Percentiles rank a stretch among this genome's conserved stretches.
Evolutionary conservation across 2,329 filamentous ascomycete species (phyloP).

Genomic region (Colletotrichum cordylinicola): DNA sequence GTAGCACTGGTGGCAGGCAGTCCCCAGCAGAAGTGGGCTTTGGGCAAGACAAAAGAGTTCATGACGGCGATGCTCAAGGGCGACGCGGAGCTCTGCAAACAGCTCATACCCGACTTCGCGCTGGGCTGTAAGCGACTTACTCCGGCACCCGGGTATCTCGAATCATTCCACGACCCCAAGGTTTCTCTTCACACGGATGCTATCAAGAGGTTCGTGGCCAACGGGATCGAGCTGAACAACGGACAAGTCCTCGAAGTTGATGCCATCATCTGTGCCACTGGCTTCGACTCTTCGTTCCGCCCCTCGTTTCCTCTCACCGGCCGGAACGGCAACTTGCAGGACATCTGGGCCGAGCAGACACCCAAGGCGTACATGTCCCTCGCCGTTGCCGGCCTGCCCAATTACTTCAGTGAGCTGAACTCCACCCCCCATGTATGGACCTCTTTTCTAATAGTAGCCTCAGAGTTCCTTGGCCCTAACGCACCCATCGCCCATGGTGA

Average conservation of each 20-base stretch:
- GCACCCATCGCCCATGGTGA: slow-evolving; percentile 56
- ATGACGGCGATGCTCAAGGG: slow-evolving; percentile 54
- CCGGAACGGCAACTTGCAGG: slow-evolving; percentile 55
- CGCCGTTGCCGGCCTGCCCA: slow-evolving; percentile 56
- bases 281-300: slow-evolving; percentile 59
- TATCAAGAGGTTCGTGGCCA: slow-evolving; percentile 51
- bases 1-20: slow-evolving; percentile 48
- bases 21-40: slow-evolving; percentile 46
- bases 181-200: slow-evolving; percentile 30
- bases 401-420: slow-evolving; percentile 56
- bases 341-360: slow-evolving; percentile 46
- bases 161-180: slow-evolving; percentile 33
- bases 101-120: slow-evolving; percentile 55
- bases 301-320: slow-evolving; percentile 58
- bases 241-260: slow-evolving; percentile 59
- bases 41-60: slow-evolving; percentile 45
- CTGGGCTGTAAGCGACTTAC: slow-evolving; percentile 56
- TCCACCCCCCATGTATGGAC: background rate
- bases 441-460: background rate
- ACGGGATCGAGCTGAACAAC: slow-evolving; percentile 53
- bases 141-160: slow-evolving; percentile 55
- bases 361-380: slow-evolving; percentile 61
- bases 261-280: slow-evolving; percentile 62
- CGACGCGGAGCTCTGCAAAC: slow-evolving; percentile 54
- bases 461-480: slow-evolving; percentile 59